phyloP scores from a whole-genome alignment of 2,329 filamentous ascomycete species.

The Dothideomycetes sp. region DNA sequence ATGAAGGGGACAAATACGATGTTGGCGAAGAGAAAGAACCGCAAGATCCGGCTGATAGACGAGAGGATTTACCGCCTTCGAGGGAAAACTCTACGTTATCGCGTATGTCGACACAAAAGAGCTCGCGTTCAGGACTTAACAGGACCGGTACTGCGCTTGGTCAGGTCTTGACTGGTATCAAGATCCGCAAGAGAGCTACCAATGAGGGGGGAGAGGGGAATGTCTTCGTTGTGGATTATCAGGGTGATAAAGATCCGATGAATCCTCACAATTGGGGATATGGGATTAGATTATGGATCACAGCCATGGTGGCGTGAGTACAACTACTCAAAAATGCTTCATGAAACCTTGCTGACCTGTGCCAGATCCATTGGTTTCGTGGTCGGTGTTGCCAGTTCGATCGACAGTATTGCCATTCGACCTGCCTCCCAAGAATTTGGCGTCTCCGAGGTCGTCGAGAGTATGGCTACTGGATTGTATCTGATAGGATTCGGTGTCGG shows the following conservation, averaged over 20 bases:
- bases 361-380: slow-evolving; percentile 45
- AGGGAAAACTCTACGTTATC: slow-evolving; percentile 20
- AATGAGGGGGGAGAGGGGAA: slow-evolving; percentile 29
- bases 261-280: slow-evolving; percentile 31
- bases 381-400: slow-evolving; percentile 43
- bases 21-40: slow-evolving; percentile 1
- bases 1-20: background rate
- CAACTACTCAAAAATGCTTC: too few relatives aligned
- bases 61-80: slow-evolving; percentile 15
- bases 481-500: slow-evolving; percentile 38
- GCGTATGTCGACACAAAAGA: slow-evolving; percentile 23
- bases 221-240: slow-evolving; percentile 32
- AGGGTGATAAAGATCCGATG: slow-evolving; percentile 27
- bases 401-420: slow-evolving; percentile 42
- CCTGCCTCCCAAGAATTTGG: slow-evolving; percentile 39
- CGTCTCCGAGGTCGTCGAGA: slow-evolving; percentile 43
- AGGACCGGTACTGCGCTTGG: slow-evolving; percentile 26
- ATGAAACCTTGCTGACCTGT: too few relatives aligned
- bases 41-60: slow-evolving; percentile 9
- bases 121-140: slow-evolving; percentile 9
- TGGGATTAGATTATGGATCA: slow-evolving; percentile 24
- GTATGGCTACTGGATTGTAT: slow-evolving; percentile 38
- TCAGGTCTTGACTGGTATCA: slow-evolving; percentile 28
- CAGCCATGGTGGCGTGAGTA: slow-evolving; percentile 26
- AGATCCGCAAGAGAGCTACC: slow-evolving; percentile 28